phyloP scores from a whole-genome alignment of 176 grass and related monocot species.

The Carex kokanica region DNA sequence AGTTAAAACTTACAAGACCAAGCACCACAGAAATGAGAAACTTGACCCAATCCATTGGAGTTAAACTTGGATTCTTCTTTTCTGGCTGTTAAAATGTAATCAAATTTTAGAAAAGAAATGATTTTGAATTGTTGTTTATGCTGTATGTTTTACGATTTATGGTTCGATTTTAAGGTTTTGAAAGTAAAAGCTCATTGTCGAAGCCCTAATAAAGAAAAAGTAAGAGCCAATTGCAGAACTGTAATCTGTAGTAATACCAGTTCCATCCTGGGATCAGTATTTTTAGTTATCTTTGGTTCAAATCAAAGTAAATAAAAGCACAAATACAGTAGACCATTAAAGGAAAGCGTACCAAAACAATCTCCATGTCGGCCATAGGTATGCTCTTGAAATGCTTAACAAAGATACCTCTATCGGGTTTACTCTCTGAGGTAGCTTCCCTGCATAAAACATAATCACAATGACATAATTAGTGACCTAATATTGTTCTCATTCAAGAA shows the following conservation, averaged over 20 bases:
- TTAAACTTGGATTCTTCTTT: slow-evolving; percentile 97
- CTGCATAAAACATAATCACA: slow-evolving; percentile 33
- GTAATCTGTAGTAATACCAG: not conserved
- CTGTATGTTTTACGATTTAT: not conserved
- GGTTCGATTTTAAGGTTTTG: not conserved
- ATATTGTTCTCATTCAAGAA: not conserved
- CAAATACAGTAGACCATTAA: slow-evolving; percentile 18
- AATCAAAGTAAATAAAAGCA: not conserved
- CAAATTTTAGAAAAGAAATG: not conserved
- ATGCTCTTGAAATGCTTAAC: slow-evolving; percentile 94
- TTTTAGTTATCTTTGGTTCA: not conserved
- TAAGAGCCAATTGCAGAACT: not conserved
- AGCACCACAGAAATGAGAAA: slow-evolving; percentile 84
- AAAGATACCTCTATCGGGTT: slow-evolving; percentile 69
- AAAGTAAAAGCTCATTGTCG: not conserved
- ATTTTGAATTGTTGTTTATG: not conserved
- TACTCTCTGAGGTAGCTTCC: slow-evolving; percentile 40
- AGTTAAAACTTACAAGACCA: slow-evolving; percentile 65
- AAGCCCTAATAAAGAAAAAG: not conserved
- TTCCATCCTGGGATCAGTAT: not conserved
- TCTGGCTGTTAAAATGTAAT: slow-evolving; percentile 52
- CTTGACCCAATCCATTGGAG: slow-evolving; percentile 97
- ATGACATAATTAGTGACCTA: slow-evolving; percentile 5
- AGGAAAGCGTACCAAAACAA: slow-evolving; percentile 63
- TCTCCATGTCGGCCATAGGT: slow-evolving; percentile 96